These are phyloP conservation scores for Nicotiana paniculata DNA, from an alignment of 257 asterid species.

Conservation along the genomic window DNA sequence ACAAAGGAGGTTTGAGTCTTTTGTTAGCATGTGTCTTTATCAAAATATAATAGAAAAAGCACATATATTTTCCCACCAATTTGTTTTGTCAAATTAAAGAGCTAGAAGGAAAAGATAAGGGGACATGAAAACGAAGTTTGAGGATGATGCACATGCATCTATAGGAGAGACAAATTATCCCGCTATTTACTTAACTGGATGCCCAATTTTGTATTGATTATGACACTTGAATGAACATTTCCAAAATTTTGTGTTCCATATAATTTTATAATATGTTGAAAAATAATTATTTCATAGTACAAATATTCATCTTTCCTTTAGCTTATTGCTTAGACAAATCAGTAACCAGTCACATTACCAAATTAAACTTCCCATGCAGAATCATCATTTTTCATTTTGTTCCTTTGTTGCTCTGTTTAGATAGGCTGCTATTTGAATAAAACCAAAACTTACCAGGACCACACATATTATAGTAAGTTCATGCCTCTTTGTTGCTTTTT, in stretches of 20 bases:
- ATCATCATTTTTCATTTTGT: background rate
- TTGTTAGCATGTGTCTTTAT: background rate
- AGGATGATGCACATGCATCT: constrained; percentile 34
- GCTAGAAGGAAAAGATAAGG: constrained; percentile 6
- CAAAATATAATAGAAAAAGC: background rate
- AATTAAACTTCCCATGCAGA: background rate
- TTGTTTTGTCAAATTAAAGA: background rate
- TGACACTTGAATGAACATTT: background rate
- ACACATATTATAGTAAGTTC: background rate
- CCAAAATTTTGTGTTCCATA: background rate
- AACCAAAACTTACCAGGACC: background rate
- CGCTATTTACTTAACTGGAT: background rate
- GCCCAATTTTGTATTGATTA: background rate
- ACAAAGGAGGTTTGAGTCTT: background rate
- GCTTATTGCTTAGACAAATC: background rate
- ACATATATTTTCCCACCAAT: background rate
- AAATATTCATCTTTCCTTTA: background rate
- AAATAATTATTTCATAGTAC: background rate
- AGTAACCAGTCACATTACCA: background rate
- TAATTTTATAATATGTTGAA: background rate
- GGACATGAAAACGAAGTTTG: constrained; percentile 31
- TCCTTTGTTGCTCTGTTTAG: background rate
- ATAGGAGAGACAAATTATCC: background rate
- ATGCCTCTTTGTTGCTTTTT: background rate
- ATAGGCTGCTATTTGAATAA: background rate